Evolutionary conservation across 352 stramenopile genomes (phyloP), one percentile per base, ranked within the genome.

Genomic region (Globisporangium ultimum): DNA sequence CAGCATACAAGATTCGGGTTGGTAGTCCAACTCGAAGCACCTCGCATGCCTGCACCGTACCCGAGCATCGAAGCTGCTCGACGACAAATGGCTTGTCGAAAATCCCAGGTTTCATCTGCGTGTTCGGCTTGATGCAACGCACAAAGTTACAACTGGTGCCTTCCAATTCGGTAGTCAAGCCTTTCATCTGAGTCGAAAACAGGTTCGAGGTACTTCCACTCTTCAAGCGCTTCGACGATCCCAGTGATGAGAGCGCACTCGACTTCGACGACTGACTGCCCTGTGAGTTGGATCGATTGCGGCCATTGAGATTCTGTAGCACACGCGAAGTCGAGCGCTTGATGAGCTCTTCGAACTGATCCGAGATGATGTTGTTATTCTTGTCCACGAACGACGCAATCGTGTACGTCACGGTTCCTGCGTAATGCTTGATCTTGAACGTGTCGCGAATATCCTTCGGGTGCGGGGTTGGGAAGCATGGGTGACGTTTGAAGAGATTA

Each of bases 81-180:
- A 89, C 84, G 13, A 89, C 85, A 50, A 88, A 95, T 24, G 68
- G 72, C 28, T 83, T 82, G 58, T 87, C 86, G 48, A 89, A 95
- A 14, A 87, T 45, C 17, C 93, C 87, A 1, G 88, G 67, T 55
- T 95, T 87, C 81, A 98, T 98, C 42, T 88, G 71, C n/a, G 82
- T 96, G 76, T 98, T 98, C 0, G 95, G 95, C 71, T 98, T 98
- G 70, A 98, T 97, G 73, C 93, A 98, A 47, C 92, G 87, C 64
- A 98, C 89, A 65, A 98, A 98, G 60, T 96, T 96, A 55, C 91
- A 95, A 55, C 85, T 87, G 24, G 93, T 98, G 15, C 80, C 80
- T 46, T 88, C 72, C 1, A 97, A 64, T 51, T 94, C 84, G 0
- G 78, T 83, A 9, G 88, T 92, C 5, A 97, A 74, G 0, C 79